phyloP scores from a whole-genome alignment of 2,329 filamentous ascomycete genomes.

The Trichoderma aggressivum region DNA sequence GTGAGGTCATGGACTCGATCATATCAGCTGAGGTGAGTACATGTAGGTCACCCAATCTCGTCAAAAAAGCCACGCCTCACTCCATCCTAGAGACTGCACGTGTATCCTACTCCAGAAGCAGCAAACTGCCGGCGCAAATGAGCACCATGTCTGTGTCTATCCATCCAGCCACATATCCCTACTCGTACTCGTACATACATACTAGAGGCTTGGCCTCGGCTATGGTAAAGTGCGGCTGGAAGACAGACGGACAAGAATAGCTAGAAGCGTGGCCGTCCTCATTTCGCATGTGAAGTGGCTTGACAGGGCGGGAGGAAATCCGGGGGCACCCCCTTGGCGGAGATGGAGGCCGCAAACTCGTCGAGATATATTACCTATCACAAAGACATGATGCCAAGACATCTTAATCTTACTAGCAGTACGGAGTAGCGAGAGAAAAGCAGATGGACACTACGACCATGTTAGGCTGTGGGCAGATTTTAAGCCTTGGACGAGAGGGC shows the following conservation, averaged over 20 bases:
- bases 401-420: not conserved
- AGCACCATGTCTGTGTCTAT: not conserved
- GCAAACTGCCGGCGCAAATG: not conserved
- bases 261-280: not conserved
- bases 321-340: not conserved
- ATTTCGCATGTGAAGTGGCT: conserved; percentile 9
- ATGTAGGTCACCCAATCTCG: not conserved
- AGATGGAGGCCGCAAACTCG: not conserved
- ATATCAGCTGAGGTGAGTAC: not conserved
- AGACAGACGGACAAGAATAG: not conserved
- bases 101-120: not conserved
- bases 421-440: not conserved
- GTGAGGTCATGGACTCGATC: not conserved
- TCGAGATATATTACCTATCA: not conserved
- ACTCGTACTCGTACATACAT: not conserved
- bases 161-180: not conserved
- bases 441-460: not conserved
- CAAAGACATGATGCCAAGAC: not conserved
- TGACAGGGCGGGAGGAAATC: not conserved
- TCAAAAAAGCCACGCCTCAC: not conserved
- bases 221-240: not conserved
- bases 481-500: not conserved
- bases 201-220: not conserved
- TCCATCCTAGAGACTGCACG: not conserved
- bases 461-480: not conserved